These are phyloP conservation scores for Trichoderma sp. DNA, from an alignment of 2,329 filamentous ascomycete species.

Conservation along the genomic window DNA sequence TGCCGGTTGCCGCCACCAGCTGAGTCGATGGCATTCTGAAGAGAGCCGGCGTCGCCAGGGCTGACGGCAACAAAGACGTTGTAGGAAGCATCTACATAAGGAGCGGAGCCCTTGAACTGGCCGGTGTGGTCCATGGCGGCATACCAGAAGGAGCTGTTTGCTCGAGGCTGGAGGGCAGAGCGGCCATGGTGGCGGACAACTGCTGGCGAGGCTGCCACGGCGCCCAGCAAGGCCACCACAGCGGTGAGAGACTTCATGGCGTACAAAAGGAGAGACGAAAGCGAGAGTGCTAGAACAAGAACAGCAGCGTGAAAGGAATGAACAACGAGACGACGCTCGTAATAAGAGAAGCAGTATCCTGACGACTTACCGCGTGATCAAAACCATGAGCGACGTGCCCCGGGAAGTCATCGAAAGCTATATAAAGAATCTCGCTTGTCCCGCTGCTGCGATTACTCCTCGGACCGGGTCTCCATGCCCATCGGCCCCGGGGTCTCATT, in stretches of 20 bases:
- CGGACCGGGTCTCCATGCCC: conserved; percentile 6
- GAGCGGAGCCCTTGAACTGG: conserved; percentile 41
- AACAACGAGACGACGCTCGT: conserved; percentile 7
- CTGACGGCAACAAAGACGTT: conserved; percentile 42
- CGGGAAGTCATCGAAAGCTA: neutral
- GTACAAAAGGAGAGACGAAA: neutral
- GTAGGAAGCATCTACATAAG: conserved; percentile 43
- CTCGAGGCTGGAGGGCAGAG: neutral
- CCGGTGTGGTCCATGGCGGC: conserved; percentile 45
- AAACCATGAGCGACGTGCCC: neutral
- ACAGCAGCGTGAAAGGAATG: neutral
- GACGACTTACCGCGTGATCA: conserved; percentile 12
- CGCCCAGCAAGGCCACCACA: conserved; percentile 27
- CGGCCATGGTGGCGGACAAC: neutral
- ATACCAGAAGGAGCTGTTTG: conserved; percentile 43
- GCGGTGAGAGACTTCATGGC: conserved; percentile 25
- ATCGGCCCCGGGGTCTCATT: conserved; percentile 1
- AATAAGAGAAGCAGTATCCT: neutral
- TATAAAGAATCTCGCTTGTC: conserved; percentile 15
- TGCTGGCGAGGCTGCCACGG: conserved; percentile 28
- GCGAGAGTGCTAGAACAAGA: neutral
- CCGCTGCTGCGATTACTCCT: neutral
- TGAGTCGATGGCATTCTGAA: conserved; percentile 45
- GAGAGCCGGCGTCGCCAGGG: conserved; percentile 40
- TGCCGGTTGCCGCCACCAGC: conserved; percentile 39